Base-by-base conservation (phyloP, 768 basidiomycete genomes). In the Panaeolus cyanescens region DNA sequence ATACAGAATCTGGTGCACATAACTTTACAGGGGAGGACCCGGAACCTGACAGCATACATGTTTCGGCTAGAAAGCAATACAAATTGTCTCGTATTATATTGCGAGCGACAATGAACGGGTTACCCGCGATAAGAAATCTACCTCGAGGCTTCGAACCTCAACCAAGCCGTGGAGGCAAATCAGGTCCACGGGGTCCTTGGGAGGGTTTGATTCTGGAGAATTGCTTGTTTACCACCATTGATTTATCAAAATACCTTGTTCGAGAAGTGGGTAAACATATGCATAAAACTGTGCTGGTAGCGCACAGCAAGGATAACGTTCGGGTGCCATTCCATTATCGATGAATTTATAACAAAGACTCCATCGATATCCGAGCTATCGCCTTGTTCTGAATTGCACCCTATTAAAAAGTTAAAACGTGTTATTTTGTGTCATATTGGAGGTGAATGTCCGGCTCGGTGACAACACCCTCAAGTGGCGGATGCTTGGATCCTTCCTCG, bases 141-240 rank as follows among this genome's bases (percentile, higher is more conserved):
- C 55, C 45, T 50, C 45, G 45, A 50, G 45, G 45, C 45, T 50
- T 50, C 45, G 45, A 50, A 50, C 45, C 22, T 50, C 45, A 50
- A 50, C 45, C 45, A 50, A 50, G 45, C 45, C 45, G 45, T 39
- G 45, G 45, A 50, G 22, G 45, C 30, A 28, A 50, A 50, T 50
- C 45, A 50, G 45, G 45, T 28, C 30, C 25, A 50, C 45, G 45
- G 45, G 45, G 45, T 50, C 45, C 30, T 50, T 50, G 45, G 25
- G 22, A 50, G 45, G 45, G 45, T 50, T 13, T n/a, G 17, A 13
- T 28, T 50, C n/a, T 20, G 45, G 9, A 28, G 22, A 28, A 25
- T 28, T 5, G 19, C 45, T 50, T 28, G 45, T 28, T 13, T 50
- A 13, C 25, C 30, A 13, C 30, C 45, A 8, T n/a, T n/a, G 19